Evolutionary conservation across 1,139 yeast genomes (phyloP).

Genomic region (Debaryomyces sp.): DNA sequence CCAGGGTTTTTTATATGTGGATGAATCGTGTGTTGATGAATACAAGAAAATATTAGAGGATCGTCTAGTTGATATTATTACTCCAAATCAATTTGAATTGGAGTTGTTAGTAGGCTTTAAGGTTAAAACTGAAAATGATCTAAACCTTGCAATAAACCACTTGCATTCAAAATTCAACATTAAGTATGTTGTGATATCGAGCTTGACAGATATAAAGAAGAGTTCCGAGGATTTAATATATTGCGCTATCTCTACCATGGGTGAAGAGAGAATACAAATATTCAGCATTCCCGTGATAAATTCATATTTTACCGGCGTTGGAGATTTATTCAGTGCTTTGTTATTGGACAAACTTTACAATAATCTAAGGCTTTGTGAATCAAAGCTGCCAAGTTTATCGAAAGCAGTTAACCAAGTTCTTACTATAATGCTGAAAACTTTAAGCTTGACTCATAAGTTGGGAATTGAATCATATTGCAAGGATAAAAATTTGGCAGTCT

Average conservation of each 20-base stretch:
- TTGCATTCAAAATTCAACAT: conserved; percentile 58
- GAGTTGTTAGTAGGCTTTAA: conserved; percentile 65
- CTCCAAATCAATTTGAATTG: conserved; percentile 92
- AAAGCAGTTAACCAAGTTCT: conserved; percentile 52
- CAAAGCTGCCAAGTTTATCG: conserved; percentile 17
- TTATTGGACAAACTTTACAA: conserved; percentile 60
- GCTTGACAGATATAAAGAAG: conserved; percentile 22
- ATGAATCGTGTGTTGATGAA: conserved; percentile 64
- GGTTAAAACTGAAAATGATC: conserved; percentile 41
- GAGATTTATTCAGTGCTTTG: conserved; percentile 85
- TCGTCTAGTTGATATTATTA: conserved; percentile 63
- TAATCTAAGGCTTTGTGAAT: conserved; percentile 15
- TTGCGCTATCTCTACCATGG: conserved; percentile 54
- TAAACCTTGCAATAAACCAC: conserved; percentile 47
- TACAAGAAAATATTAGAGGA: conserved; percentile 59
- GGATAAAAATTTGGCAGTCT: conserved; percentile 5
- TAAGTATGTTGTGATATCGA: conserved; percentile 67
- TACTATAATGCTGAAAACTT: conserved; percentile 50
- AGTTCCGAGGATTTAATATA: conserved; percentile 27
- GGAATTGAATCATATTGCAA: conserved; percentile 17
- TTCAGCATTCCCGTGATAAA: conserved; percentile 59
- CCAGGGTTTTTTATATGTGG: conserved; percentile 80
- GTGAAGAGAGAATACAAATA: conserved; percentile 15
- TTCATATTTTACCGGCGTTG: conserved; percentile 89
- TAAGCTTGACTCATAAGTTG: conserved; percentile 41